phyloP scores from a whole-genome alignment of 2,329 filamentous ascomycete genomes.

The Paecilomyces sp. region DNA sequence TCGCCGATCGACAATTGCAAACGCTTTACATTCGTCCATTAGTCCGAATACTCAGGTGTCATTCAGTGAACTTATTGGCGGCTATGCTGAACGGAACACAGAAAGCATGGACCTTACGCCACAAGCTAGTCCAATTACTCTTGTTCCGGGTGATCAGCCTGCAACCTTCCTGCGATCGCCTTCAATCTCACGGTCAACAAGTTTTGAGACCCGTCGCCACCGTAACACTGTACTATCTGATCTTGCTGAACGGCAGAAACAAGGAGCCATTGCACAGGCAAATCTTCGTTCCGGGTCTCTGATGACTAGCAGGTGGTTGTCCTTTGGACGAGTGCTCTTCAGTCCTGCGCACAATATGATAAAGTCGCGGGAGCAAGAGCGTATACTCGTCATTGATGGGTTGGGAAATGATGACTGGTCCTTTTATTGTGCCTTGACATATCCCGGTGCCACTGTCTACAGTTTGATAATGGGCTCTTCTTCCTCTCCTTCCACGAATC shows the following conservation, averaged over 20 bases:
- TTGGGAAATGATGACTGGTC: conserved; percentile 48
- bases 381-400: conserved; percentile 43
- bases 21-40: conserved; percentile 43
- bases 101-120: conserved; percentile 14
- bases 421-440: conserved; percentile 44
- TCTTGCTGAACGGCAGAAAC: conserved; percentile 35
- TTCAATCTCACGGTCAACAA: conserved; percentile 14
- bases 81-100: conserved; percentile 35
- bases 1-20: conserved; percentile 45
- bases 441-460: conserved; percentile 39
- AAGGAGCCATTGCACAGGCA: conserved; percentile 33
- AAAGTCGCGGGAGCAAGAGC: conserved; percentile 30
- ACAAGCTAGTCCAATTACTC: conserved; percentile 14
- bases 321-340: conserved; percentile 44
- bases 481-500: conserved; percentile 25
- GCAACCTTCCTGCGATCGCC: conserved; percentile 19
- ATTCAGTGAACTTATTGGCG: conserved; percentile 46
- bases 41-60: conserved; percentile 47
- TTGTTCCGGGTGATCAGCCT: conserved; percentile 14
- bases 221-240: conserved; percentile 28
- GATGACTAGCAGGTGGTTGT: conserved; percentile 45
- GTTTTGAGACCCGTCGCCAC: conserved; percentile 22
- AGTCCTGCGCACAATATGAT: conserved; percentile 43
- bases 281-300: conserved; percentile 44
- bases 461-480: conserved; percentile 31